Base-by-base conservation (phyloP, 2,329 filamentous ascomycete species). In the Neonectria sp. region DNA sequence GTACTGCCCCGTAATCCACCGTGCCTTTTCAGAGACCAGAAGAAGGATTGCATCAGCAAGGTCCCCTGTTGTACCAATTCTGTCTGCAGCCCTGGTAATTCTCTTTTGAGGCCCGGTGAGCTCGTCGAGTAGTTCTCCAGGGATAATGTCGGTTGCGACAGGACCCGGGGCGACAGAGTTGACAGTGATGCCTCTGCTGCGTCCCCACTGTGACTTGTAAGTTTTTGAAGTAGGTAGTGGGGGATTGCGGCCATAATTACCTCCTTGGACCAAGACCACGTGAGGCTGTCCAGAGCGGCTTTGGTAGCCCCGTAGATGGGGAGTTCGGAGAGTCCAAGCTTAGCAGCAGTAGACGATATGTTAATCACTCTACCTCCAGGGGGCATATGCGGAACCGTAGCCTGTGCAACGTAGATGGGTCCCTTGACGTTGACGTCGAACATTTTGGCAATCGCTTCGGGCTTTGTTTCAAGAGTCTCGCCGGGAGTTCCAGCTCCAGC, bases 1-100 rank as follows among this genome's bases (percentile, higher is more conserved):
- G 35, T 74, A 78, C 75, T 84, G 82, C 8, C 79, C 83, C 0
- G 83, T 84, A n/a, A 85, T 81, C 83, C 83, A 85, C 6, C 83
- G 72, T 31, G 77, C 79, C 63, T 81, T 80, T 65, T 83, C 80
- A 8, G 73, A 79, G 2, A 76, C 81, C 3, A 85, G 60, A 51
- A 84, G 64, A 29, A 83, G 65, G 29, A 82, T 80, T 0, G 81
- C 82, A 66, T 85, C 83, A 0, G 79, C 84, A 48, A 86, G 76
- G 60, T 86, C 84, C 21, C 79, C 79, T 3, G 75, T 62, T 0
- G 75, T 79, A 0, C 82, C 83, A 1, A 77, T 51, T 1, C 81
- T 66, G n/a, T 78, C 69, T 5, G 75, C 82, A 1, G 78, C 78
- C 46, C 80, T 73, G 0, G 79, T 80, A 33, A 76, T 55, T 0